Evolutionary conservation across 2,329 filamentous ascomycete genomes (phyloP), one percentile per base, ranked within the genome.

Genomic region (Epichloe hybrida): DNA sequence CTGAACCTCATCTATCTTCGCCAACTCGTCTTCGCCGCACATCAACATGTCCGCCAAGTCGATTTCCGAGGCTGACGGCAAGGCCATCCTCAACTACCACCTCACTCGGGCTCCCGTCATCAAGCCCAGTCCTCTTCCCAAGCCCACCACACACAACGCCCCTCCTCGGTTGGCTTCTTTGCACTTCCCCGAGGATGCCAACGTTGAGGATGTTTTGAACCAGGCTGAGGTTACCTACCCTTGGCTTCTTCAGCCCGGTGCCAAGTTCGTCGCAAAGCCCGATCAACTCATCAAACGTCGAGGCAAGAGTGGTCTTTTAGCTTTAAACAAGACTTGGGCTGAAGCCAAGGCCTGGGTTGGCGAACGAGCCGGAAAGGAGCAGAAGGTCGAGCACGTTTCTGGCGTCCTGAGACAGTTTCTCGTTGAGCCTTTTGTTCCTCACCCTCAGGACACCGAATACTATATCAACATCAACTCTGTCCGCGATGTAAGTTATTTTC

Each of bases 391-490:
- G 83, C 85, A 86, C 62, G 84, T 89, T 60, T 81, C 86, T 57
- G 93, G 93, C 69, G 81, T 86, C 57, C 79, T 98, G 68, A 84
- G 90, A 69, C 87, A 94, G 65, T 98, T 98, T 80, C 79, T 98
- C 58, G 90, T 98, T 61, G 93, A 98, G 81, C 93, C 93, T 49
- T 97, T 98, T 66, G 90, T 97, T 56, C 93, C 91, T 64, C 93
- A 98, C 73, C 86, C 90, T 58, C 80, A 89, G 63, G 85, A 89
- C 69, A 96, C 91, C 58, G 93, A 98, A 74, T 97, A 97, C 78
- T 98, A 98, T 76, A 95, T 98, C 78, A 96, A 96, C 83, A 98
- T 98, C 78, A 93, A 96, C 81, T 97, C 93, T 57, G 90, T 95
- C 66, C 87, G 93, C 78, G 93, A 97, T 84, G 93, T 97, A 83